Percentiles rank a stretch among this genome's conserved stretches.
Conservation (phyloP, 2,329 filamentous ascomycete species). For the Fusarium tjaetaba region DNA sequence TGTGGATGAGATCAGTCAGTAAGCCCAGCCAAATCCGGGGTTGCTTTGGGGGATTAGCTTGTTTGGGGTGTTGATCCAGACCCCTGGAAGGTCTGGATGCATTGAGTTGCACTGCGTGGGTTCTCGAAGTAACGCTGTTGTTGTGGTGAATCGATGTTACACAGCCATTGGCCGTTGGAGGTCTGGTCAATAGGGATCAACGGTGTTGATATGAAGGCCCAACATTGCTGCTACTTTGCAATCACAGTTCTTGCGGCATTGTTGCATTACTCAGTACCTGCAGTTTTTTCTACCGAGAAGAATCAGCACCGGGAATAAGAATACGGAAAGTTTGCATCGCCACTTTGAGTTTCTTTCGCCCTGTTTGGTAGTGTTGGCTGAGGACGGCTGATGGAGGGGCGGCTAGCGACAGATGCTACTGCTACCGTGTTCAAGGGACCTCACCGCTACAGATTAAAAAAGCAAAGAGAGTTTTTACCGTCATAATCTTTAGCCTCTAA, state of each 20-base stretch:
- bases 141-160: conserved; percentile 14
- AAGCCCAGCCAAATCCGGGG: conserved; percentile 26
- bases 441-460: conserved; percentile 23
- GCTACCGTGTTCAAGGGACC: not conserved
- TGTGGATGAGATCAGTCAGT: conserved; percentile 20
- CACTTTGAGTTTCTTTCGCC: conserved; percentile 6
- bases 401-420: conserved; percentile 17
- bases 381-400: conserved; percentile 13
- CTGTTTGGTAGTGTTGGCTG: not conserved
- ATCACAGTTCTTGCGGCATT: not conserved
- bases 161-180: not conserved
- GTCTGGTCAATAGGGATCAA: not conserved
- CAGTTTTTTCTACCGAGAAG: not conserved
- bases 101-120: not conserved
- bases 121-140: conserved; percentile 21
- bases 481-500: not conserved
- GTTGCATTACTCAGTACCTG: not conserved
- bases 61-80: not conserved
- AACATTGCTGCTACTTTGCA: not conserved
- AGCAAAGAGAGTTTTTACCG: not conserved
- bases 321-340: conserved; percentile 8
- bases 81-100: not conserved
- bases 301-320: conserved; percentile 5
- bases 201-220: not conserved
- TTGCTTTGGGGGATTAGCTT: conserved; percentile 15